phyloP scores from a whole-genome alignment of 2,329 filamentous ascomycete species.

The Aspergillus sp. region DNA sequence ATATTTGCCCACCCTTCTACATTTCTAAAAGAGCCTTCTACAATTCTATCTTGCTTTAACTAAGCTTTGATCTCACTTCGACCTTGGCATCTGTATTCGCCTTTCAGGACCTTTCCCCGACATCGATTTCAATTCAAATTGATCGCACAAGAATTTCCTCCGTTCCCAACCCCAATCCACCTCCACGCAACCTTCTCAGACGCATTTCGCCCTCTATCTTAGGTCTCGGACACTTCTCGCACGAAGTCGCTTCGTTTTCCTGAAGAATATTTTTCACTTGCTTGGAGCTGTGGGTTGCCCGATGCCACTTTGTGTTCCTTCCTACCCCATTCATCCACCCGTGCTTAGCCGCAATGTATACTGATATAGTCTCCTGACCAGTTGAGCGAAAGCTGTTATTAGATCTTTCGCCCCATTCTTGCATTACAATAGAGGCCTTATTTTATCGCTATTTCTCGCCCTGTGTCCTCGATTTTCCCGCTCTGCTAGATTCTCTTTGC shows the following conservation, averaged over 20 bases:
- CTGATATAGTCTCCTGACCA: slow-evolving; percentile 20
- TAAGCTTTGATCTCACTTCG: slow-evolving; percentile 10
- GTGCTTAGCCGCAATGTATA: slow-evolving; percentile 1
- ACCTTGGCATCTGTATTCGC: slow-evolving; percentile 14
- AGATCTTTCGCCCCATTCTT: slow-evolving; percentile 18
- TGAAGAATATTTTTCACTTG: slow-evolving; percentile 10
- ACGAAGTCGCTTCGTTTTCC: neutral
- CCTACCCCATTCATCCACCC: neutral
- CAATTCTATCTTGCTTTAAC: slow-evolving; percentile 1
- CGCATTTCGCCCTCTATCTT: slow-evolving; percentile 19
- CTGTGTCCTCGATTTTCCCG: neutral
- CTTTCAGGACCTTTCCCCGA: slow-evolving; percentile 17
- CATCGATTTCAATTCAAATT: slow-evolving; percentile 20
- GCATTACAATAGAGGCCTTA: slow-evolving; percentile 18
- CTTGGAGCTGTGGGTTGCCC: slow-evolving; percentile 11
- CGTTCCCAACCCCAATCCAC: slow-evolving; percentile 12
- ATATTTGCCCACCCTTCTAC: slow-evolving; percentile 2
- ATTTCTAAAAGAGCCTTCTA: slow-evolving; percentile 1
- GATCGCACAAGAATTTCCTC: slow-evolving; percentile 30
- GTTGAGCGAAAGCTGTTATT: slow-evolving; percentile 23
- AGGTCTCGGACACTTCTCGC: slow-evolving; percentile 9
- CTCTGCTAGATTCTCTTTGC: slow-evolving; percentile 8
- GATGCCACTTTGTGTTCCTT: neutral
- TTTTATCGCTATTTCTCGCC: slow-evolving; percentile 6
- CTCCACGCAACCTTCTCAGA: slow-evolving; percentile 19